Percentiles rank a stretch among this genome's conserved stretches.
phyloP scores from a whole-genome alignment of 1,139 yeast species.

The Meyerozyma guilliermondii region DNA sequence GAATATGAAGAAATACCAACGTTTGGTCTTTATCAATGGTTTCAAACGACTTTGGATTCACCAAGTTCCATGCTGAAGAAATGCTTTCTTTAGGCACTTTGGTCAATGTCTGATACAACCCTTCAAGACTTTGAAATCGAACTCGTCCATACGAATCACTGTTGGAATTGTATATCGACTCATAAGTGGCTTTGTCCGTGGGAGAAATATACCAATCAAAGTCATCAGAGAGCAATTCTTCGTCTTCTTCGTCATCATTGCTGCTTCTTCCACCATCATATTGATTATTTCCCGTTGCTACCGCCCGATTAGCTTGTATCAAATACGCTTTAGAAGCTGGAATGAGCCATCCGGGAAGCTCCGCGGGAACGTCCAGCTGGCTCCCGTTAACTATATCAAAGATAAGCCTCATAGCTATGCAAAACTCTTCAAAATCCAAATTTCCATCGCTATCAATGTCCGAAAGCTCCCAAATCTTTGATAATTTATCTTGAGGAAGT shows the following conservation, averaged over 20 bases:
- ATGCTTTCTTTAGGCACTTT: slow-evolving; percentile 81
- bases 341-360: slow-evolving; percentile 84
- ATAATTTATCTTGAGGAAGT: slow-evolving; percentile 67
- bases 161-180: slow-evolving; percentile 68
- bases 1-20: slow-evolving; percentile 79
- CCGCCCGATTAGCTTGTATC: slow-evolving; percentile 74
- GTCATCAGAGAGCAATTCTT: slow-evolving; percentile 53
- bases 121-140: slow-evolving; percentile 64
- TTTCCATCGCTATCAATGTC: slow-evolving; percentile 91
- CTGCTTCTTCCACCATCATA: slow-evolving; percentile 11
- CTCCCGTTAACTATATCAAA: slow-evolving; percentile 87
- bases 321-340: slow-evolving; percentile 86
- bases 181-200: slow-evolving; percentile 72
- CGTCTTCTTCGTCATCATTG: slow-evolving; percentile 49
- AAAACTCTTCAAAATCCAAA: slow-evolving; percentile 94
- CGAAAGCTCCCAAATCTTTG: slow-evolving; percentile 84
- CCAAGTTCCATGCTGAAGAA: slow-evolving; percentile 92
- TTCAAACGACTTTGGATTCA: slow-evolving; percentile 82
- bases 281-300: slow-evolving; percentile 29
- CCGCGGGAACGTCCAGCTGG: slow-evolving; percentile 55
- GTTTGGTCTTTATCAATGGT: slow-evolving; percentile 93
- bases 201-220: slow-evolving; percentile 98
- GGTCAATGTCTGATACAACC: slow-evolving; percentile 60
- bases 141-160: slow-evolving; percentile 82
- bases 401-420: slow-evolving; percentile 92